These are phyloP conservation scores for Aegilops bicornis DNA, from an alignment of 176 grass and related monocot genomes.

Conservation along the genomic window DNA sequence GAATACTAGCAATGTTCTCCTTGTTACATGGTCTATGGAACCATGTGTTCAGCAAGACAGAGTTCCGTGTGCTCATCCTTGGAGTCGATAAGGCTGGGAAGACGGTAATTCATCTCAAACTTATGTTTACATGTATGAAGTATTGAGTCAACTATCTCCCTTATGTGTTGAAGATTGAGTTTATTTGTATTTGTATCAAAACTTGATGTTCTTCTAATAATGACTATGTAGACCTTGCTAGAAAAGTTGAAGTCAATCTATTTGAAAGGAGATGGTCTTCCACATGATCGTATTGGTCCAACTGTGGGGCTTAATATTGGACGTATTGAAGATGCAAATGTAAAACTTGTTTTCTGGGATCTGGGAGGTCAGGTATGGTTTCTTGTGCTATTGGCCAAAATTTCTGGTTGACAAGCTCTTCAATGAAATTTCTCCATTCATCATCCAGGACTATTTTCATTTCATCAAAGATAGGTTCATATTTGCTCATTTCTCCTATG, in stretches of 20 bases:
- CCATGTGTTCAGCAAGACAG: conserved; percentile 87
- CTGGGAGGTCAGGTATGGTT: conserved; percentile 94
- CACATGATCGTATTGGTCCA: conserved; percentile 87
- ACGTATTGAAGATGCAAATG: conserved; percentile 86
- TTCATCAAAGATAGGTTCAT: not conserved
- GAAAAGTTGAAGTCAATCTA: conserved; percentile 95
- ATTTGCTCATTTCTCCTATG: not conserved
- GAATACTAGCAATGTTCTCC: conserved; percentile 72
- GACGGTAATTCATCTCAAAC: conserved; percentile 67
- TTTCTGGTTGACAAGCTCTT: not conserved
- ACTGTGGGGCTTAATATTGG: conserved; percentile 98
- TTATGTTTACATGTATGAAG: not conserved
- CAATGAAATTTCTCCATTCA: not conserved
- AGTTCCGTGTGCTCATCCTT: conserved; percentile 94
- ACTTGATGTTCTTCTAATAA: conserved; percentile 23
- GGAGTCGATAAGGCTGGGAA: conserved; percentile 94
- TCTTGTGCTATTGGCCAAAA: not conserved
- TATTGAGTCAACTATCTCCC: not conserved
- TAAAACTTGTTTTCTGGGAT: conserved; percentile 98
- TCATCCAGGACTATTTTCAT: not conserved
- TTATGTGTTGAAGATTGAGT: conserved; percentile 9
- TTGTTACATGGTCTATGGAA: conserved; percentile 97
- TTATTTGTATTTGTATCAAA: not conserved
- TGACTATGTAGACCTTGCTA: conserved; percentile 71
- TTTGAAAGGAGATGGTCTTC: conserved; percentile 68